phyloP scores from a whole-genome alignment of 345 rosid genomes.

The Mercurialis annua region DNA sequence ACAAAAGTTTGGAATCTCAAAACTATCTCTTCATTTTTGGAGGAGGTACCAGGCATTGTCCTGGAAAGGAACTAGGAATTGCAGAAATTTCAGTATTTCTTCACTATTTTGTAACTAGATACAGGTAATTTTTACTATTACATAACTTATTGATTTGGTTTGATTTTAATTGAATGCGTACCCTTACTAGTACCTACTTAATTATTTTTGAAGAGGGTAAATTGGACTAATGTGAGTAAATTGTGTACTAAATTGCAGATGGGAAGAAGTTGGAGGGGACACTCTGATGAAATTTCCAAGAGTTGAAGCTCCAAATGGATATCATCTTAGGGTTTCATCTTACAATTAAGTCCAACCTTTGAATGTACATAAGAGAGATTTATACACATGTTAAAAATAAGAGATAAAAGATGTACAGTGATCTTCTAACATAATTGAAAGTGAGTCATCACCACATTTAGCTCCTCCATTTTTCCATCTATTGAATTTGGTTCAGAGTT shows the following conservation, averaged over 20 bases:
- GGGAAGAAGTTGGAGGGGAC: constrained; percentile 82
- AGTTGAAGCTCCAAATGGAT: constrained; percentile 90
- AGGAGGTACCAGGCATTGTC: constrained; percentile 87
- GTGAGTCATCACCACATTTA: constrained; percentile 11
- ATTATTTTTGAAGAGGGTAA: not conserved
- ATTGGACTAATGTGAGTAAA: not conserved
- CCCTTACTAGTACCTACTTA: no score
- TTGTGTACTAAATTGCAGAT: constrained; percentile 45
- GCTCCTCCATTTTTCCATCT: constrained; percentile 12
- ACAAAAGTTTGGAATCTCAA: constrained; percentile 56
- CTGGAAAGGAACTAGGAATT: constrained; percentile 91
- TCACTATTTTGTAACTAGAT: constrained; percentile 84
- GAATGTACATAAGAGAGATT: constrained; percentile 26
- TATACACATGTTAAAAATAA: no score
- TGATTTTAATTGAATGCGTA: no score
- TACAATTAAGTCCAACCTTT: constrained; percentile 25
- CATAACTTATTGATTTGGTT: no score
- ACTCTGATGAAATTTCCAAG: constrained; percentile 78
- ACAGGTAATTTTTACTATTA: constrained; percentile 37
- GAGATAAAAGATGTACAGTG: constrained; percentile 15
- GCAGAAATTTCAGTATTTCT: constrained; percentile 84
- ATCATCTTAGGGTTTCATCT: constrained; percentile 65
- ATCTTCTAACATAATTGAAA: constrained; percentile 25
- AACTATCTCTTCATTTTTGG: constrained; percentile 67
- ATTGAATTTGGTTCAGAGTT: no score